These are phyloP conservation scores for Leucocoprinus sp. DNA, from an alignment of 768 basidiomycete species.

Conservation along the genomic window DNA sequence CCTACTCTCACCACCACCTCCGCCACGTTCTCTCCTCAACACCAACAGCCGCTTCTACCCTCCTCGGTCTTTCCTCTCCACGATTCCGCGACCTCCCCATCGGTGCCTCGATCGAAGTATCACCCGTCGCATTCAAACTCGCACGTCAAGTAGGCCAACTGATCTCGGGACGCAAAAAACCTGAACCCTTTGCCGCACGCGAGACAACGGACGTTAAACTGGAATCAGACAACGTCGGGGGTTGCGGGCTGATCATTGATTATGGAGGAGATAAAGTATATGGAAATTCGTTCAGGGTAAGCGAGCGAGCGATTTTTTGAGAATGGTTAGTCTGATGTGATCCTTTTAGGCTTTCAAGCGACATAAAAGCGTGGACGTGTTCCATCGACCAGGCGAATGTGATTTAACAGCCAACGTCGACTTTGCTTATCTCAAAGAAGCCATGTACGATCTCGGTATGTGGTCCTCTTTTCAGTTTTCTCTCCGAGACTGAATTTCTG, in stretches of 20 bases:
- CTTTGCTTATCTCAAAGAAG: conserved; percentile 81
- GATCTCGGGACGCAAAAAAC: conserved; percentile 23
- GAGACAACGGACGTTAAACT: conserved; percentile 7
- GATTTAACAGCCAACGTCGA: conserved; percentile 98
- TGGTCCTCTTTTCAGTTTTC: conserved; percentile 16
- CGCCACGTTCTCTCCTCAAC: conserved; percentile 58
- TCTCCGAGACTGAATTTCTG: not conserved
- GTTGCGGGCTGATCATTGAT: conserved; percentile 78
- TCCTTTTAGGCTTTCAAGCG: conserved; percentile 72
- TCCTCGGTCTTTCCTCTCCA: conserved; percentile 58
- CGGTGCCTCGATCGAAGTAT: conserved; percentile 77
- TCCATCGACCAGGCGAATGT: conserved; percentile 76
- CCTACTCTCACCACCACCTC: conserved; percentile 43
- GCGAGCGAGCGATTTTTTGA: conserved; percentile 19
- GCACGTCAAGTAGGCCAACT: conserved; percentile 64
- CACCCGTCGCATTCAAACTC: conserved; percentile 58
- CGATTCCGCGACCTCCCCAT: conserved; percentile 62
- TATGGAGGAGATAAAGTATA: conserved; percentile 74
- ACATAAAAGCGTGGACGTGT: conserved; percentile 80
- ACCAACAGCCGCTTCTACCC: conserved; percentile 39
- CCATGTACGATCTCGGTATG: conserved; percentile 58
- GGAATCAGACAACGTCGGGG: conserved; percentile 22
- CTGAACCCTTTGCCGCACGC: conserved; percentile 4
- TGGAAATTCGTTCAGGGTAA: conserved; percentile 73
- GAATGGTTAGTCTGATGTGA: not conserved